These are phyloP conservation scores for Vanderwaltozyma polyspora DNA, from an alignment of 805 yeast species.

Conservation along the genomic window DNA sequence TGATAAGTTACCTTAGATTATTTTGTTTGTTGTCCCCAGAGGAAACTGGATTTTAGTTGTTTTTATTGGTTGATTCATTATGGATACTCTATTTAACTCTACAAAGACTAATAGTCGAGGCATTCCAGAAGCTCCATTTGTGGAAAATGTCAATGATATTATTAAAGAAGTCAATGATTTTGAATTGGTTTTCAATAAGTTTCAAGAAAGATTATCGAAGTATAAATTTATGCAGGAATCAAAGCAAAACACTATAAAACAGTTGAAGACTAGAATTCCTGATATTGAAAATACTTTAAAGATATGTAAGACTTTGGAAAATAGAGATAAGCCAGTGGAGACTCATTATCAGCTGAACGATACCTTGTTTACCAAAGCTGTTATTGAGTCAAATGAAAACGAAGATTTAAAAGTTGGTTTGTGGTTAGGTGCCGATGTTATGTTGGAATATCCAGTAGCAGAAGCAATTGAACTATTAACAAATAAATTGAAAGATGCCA, in stretches of 20 bases:
- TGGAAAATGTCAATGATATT: slow-evolving; percentile 68
- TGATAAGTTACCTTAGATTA: too few species aligned
- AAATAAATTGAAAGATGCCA: slow-evolving; percentile 52
- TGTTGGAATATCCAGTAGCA: slow-evolving; percentile 85
- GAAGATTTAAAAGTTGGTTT: slow-evolving; percentile 45
- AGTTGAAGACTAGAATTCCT: slow-evolving; percentile 56
- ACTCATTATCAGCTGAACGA: slow-evolving; percentile 90
- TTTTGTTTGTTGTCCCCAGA: too few species aligned
- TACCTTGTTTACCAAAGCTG: slow-evolving; percentile 79
- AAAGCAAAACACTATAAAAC: slow-evolving; percentile 18
- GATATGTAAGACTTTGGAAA: slow-evolving; percentile 48
- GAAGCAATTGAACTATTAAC: slow-evolving; percentile 71
- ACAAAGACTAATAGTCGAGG: slow-evolving; percentile 78
- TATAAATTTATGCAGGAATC: slow-evolving; percentile 73
- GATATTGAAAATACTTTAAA: slow-evolving; percentile 80
- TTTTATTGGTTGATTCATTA: too few species aligned
- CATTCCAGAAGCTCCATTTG: slow-evolving; percentile 92
- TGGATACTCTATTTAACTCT: slow-evolving; percentile 33
- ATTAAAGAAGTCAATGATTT: slow-evolving; percentile 62
- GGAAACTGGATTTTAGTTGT: too few species aligned
- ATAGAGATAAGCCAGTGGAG: slow-evolving; percentile 34
- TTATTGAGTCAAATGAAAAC: slow-evolving; percentile 42
- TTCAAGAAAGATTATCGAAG: slow-evolving; percentile 82
- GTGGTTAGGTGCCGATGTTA: slow-evolving; percentile 98
- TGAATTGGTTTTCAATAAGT: slow-evolving; percentile 53